Evolutionary conservation across 2,329 filamentous ascomycete genomes (phyloP).

Genomic region (Neofusicoccum sp.): DNA sequence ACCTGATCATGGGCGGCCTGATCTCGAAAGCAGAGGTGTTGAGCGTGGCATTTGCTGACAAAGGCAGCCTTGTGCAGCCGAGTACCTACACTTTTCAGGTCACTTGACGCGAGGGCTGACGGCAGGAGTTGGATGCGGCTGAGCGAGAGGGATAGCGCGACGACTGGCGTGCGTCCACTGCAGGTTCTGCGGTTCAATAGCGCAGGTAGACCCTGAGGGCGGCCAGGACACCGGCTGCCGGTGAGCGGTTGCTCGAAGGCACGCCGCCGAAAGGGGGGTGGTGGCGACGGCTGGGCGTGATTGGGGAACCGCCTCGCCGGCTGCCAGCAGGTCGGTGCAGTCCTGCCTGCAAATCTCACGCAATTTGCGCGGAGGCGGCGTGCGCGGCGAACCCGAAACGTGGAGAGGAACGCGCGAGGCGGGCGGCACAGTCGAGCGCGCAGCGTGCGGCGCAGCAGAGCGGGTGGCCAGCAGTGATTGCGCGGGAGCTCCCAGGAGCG

Average conservation of each 20-base stretch:
- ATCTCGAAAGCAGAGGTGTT: neutral
- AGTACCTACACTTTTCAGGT: too few relatives aligned
- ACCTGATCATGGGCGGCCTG: conserved; percentile 1
- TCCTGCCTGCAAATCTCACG: neutral
- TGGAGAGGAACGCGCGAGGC: neutral
- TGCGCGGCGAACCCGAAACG: neutral
- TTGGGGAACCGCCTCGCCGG: neutral
- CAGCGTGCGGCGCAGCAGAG: too few relatives aligned
- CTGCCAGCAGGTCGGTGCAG: neutral
- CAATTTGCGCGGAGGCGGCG: neutral
- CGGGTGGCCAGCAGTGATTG: too few relatives aligned
- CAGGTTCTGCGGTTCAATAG: conserved; percentile 6
- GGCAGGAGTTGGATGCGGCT: neutral
- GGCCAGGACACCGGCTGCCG: conserved; percentile 4
- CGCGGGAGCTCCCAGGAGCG: too few relatives aligned
- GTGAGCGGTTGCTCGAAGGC: neutral
- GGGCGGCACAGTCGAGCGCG: neutral
- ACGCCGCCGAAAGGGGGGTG: neutral
- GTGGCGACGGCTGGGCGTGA: neutral
- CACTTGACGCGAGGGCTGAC: neutral
- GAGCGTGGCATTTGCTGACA: too few relatives aligned
- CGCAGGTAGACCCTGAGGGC: neutral
- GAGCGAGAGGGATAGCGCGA: neutral
- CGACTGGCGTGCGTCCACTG: neutral
- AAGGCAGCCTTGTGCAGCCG: neutral